Percentiles rank a stretch among this genome's conserved stretches.
Conservation (phyloP, 352 stramenopile species). For the Peronospora destructor region DNA sequence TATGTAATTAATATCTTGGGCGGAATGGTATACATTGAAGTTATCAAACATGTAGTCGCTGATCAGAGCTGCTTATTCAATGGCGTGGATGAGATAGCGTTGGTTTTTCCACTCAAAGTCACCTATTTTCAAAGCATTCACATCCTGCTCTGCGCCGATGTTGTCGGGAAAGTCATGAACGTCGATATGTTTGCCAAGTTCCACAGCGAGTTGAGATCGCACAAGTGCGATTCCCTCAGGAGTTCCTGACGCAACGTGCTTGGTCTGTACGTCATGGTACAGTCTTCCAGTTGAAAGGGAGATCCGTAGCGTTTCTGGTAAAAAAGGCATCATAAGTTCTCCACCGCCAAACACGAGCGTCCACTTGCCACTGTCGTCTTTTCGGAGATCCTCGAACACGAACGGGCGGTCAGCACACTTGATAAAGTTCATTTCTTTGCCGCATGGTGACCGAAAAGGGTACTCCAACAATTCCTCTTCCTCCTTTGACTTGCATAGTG, state of each 20-base stretch:
- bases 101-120: slow-evolving; percentile 49
- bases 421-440: slow-evolving; percentile 85
- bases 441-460: slow-evolving; percentile 61
- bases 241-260: slow-evolving; percentile 31
- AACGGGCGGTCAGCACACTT: slow-evolving; percentile 76
- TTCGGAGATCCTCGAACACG: slow-evolving; percentile 60
- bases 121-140: slow-evolving; percentile 24
- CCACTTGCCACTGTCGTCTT: slow-evolving; percentile 24
- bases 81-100: slow-evolving; percentile 36
- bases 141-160: slow-evolving; percentile 3
- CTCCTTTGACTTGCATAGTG: slow-evolving; percentile 14
- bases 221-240: slow-evolving; percentile 44
- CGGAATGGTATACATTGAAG: too few species aligned
- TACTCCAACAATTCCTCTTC: slow-evolving; percentile 55
- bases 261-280: slow-evolving; percentile 62
- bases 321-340: slow-evolving; percentile 47
- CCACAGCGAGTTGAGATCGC: slow-evolving; percentile 65
- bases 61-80: slow-evolving; percentile 21
- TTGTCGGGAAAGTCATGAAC: slow-evolving; percentile 35
- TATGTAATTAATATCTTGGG: too few species aligned
- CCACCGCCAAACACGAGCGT: slow-evolving; percentile 52
- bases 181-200: slow-evolving; percentile 52
- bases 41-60: too few species aligned
- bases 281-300: slow-evolving; percentile 59
- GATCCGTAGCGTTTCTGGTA: slow-evolving; percentile 47